Evolutionary conservation across 2,329 filamentous ascomycete genomes (phyloP).

Genomic region (Trichoderma gracile): DNA sequence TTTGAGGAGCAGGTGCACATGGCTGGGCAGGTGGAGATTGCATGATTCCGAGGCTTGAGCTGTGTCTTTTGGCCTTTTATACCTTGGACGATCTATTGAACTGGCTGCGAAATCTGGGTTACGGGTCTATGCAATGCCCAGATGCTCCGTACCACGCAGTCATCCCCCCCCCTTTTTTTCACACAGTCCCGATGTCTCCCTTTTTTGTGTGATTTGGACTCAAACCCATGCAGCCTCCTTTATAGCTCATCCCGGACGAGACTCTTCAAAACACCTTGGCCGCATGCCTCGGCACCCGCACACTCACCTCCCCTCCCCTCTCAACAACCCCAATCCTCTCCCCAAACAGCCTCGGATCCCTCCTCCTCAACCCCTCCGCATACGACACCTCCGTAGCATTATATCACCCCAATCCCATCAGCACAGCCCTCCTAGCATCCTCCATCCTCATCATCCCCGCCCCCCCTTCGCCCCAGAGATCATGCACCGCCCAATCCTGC

Average conservation of each 20-base stretch:
- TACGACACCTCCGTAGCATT: slow-evolving; percentile 22
- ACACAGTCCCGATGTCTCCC: no score
- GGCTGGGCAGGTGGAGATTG: slow-evolving; percentile 20
- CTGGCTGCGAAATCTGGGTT: neutral
- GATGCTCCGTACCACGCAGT: no score
- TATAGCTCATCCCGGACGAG: slow-evolving; percentile 21
- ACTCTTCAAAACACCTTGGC: slow-evolving; percentile 24
- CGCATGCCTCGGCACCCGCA: slow-evolving; percentile 14
- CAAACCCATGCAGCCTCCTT: neutral
- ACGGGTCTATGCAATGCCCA: no score
- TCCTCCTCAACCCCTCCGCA: slow-evolving; percentile 13
- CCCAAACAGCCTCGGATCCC: slow-evolving; percentile 20
- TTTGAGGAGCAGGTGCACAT: slow-evolving; percentile 24
- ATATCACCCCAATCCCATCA: slow-evolving; percentile 11
- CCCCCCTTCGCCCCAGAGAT: slow-evolving; percentile 18
- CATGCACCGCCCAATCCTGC: slow-evolving; percentile 22
- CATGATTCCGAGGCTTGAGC: neutral
- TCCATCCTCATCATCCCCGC: no score
- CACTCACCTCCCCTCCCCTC: slow-evolving; percentile 1
- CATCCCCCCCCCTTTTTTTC: neutral
- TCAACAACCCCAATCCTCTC: slow-evolving; percentile 20
- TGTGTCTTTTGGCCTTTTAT: no score
- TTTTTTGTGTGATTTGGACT: no score
- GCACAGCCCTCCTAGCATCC: neutral
- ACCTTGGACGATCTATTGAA: neutral